Percentiles rank a stretch among this genome's conserved stretches.
phyloP scores from a whole-genome alignment of 352 stramenopile genomes.

The Phytopythium litorale region DNA sequence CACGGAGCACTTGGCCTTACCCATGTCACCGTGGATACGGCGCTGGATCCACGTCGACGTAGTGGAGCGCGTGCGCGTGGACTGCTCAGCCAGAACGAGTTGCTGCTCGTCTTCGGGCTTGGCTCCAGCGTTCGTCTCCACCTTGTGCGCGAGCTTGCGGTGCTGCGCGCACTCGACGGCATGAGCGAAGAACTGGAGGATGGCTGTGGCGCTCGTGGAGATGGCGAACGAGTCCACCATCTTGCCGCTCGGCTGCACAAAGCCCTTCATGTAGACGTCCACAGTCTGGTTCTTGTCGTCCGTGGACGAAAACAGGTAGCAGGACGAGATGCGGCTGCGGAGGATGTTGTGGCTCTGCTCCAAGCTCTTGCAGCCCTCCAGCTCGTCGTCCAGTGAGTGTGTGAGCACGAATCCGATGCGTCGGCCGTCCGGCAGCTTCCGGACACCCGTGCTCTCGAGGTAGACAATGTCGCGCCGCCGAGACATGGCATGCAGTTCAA shows the following conservation, averaged over 20 bases:
- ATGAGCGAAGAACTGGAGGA: conserved; percentile 27
- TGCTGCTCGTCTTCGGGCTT: conserved; percentile 3
- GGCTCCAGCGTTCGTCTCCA: neutral
- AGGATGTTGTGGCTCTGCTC: conserved; percentile 9
- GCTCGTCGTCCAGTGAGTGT: conserved; percentile 20
- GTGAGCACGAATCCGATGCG: conserved; percentile 26
- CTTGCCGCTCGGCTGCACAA: conserved; percentile 23
- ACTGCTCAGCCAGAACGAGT: conserved; percentile 8
- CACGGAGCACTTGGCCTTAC: conserved; percentile 3
- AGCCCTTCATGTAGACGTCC: conserved; percentile 36
- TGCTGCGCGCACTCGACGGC: conserved; percentile 32
- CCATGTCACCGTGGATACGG: neutral
- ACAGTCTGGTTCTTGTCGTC: conserved; percentile 19
- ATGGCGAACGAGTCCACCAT: conserved; percentile 27
- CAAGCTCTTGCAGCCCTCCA: neutral
- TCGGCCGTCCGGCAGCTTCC: conserved; percentile 16
- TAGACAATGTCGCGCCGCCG: conserved; percentile 41
- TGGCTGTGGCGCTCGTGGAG: conserved; percentile 11
- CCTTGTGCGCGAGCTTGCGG: conserved; percentile 31
- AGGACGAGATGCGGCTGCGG: conserved; percentile 20
- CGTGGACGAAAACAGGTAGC: conserved; percentile 26
- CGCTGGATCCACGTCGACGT: conserved; percentile 2
- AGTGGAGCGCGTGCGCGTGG: neutral
- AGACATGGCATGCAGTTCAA: conserved; percentile 13
- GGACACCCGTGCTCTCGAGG: conserved; percentile 23